Evolutionary conservation across 2,329 filamentous ascomycete genomes (phyloP).

Genomic region (Arachnomyces sp.): DNA sequence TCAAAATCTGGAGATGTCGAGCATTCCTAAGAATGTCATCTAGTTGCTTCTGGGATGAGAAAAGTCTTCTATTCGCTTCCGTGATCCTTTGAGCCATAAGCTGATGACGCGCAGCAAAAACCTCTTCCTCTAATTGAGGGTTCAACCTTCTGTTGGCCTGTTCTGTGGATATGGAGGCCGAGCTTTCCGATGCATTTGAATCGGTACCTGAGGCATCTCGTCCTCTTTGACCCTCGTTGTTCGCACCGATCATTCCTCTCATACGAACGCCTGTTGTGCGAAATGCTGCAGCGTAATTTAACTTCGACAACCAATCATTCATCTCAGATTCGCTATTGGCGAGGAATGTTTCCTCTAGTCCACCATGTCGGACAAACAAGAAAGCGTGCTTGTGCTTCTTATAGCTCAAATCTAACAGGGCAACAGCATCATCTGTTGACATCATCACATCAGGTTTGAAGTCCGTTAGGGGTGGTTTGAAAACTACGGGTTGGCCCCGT

Average conservation of each 20-base stretch:
- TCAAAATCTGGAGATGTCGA: slow-evolving; percentile 78
- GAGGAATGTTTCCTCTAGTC: slow-evolving; percentile 81
- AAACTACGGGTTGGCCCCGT: slow-evolving; percentile 70
- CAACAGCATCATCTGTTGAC: slow-evolving; percentile 88
- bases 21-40: slow-evolving; percentile 82
- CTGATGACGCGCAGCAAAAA: slow-evolving; percentile 71
- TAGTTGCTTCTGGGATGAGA: slow-evolving; percentile 64
- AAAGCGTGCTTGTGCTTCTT: slow-evolving; percentile 94
- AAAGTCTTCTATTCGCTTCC: slow-evolving; percentile 74
- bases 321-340: slow-evolving; percentile 86
- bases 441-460: slow-evolving; percentile 93
- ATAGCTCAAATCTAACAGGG: slow-evolving; percentile 76
- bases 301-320: slow-evolving; percentile 92
- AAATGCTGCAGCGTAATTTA: slow-evolving; percentile 95
- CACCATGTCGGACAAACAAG: slow-evolving; percentile 77
- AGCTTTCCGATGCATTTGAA: slow-evolving; percentile 46
- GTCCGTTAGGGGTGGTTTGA: slow-evolving; percentile 79
- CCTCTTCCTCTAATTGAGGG: slow-evolving; percentile 75
- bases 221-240: slow-evolving; percentile 69
- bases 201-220: slow-evolving; percentile 13
- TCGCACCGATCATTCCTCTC: slow-evolving; percentile 74
- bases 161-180: slow-evolving; percentile 19
- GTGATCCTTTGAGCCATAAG: slow-evolving; percentile 77
- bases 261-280: slow-evolving; percentile 85
- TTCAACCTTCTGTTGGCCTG: slow-evolving; percentile 68